Base-by-base conservation (phyloP, 805 yeast genomes). In the Danielia reshetovae region DNA sequence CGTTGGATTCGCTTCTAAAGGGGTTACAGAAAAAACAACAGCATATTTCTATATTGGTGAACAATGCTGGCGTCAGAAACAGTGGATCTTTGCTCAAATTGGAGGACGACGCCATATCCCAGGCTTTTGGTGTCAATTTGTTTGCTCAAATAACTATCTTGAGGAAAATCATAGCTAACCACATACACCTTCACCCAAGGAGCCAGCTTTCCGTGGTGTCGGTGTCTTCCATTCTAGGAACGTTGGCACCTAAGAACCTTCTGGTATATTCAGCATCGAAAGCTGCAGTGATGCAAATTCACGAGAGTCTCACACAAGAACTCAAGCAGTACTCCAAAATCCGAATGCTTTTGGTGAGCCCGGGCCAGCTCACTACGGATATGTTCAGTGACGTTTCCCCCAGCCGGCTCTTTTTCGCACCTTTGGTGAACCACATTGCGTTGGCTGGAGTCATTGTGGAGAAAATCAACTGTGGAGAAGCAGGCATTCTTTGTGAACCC, bases 51-150 rank as follows among this genome's bases (percentile, higher is more conserved):
- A 48, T 69, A 1, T 38, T 71, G 23, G 50, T 75, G 7, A 65
- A 69, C 36, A 75, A 75, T 45, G 80, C 79, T 2, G 81, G 78
- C 3, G 43, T 66, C 1, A 56, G 78, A 25, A 70, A 67, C 32
- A 40, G 44, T 27, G 51, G 54, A 3, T 40, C 59, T 7, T 37
- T 71, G 3, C 32, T 64, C 16, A 46, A 53, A 4, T 27, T 62
- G 26, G 22, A 45, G 0, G 46, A 39, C 3, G 40, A 36, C 1
- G 51, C 55, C 7, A 52, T 68, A 4, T 40, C 39, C 5, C 37
- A 28, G 1, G 43, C 57, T 7, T 62, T 62, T 39, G 45, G 56
- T 19, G 50, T 64, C 15, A 66, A 67, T 33, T 46, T 56, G 2
- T 47, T 64, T 18, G 48, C 70, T 2, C 65, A 52, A 11, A 46